These are phyloP conservation scores for Talaromyces amestolkiae DNA, from an alignment of 2,329 filamentous ascomycete species.

Conservation along the genomic window DNA sequence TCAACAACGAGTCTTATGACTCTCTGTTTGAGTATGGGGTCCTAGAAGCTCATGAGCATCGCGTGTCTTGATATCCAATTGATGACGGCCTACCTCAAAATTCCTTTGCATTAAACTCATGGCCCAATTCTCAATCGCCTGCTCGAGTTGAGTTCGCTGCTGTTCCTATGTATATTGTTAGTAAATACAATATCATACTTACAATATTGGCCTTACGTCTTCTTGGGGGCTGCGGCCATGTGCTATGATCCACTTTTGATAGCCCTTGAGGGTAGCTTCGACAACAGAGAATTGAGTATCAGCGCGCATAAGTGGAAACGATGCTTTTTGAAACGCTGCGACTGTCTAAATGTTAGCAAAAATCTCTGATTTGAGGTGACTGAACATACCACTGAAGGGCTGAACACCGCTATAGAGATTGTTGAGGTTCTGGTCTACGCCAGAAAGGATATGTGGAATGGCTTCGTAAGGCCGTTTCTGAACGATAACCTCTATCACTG, in stretches of 20 bases:
- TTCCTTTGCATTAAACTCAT: conserved; percentile 40
- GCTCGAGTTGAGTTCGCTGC: conserved; percentile 39
- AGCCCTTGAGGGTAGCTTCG: conserved; percentile 84
- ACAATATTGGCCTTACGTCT: conserved; percentile 35
- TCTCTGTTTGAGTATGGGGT: conserved; percentile 79
- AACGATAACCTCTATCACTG: conserved; percentile 83
- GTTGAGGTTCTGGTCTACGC: conserved; percentile 70
- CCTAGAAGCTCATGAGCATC: conserved; percentile 43
- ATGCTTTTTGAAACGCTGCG: conserved; percentile 41
- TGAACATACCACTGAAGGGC: conserved; percentile 61
- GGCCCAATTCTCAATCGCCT: conserved; percentile 42
- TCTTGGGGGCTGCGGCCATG: conserved; percentile 54
- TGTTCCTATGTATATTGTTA: conserved; percentile 33
- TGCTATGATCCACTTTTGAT: conserved; percentile 69
- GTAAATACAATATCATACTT: neutral
- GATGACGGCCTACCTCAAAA: conserved; percentile 34
- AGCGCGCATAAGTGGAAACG: conserved; percentile 59
- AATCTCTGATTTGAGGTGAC: neutral
- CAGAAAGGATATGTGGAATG: conserved; percentile 78
- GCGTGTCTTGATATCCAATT: neutral
- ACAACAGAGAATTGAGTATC: conserved; percentile 90
- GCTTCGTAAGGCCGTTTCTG: conserved; percentile 79
- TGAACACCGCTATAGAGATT: conserved; percentile 71
- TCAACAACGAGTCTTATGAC: conserved; percentile 79
- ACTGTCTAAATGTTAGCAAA: conserved; percentile 25